Percentiles rank a stretch among this genome's conserved stretches.
Evolutionary conservation across 1,139 yeast genomes (phyloP).

Genomic region (Candida frijolesensis): DNA sequence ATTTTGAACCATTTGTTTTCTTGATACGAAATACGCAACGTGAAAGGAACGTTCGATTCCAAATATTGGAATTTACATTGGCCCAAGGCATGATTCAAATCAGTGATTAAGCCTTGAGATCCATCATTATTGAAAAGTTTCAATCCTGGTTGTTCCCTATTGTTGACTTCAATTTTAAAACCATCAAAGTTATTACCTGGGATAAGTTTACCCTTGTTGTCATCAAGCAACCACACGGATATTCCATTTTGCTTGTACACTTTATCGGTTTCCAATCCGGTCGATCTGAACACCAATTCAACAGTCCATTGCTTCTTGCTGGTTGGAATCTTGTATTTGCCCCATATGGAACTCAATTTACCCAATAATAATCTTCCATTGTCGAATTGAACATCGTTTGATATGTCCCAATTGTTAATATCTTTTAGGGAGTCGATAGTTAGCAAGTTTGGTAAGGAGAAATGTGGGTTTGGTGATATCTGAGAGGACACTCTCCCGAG

Average conservation of each 20-base stretch:
- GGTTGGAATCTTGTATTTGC: conserved; percentile 33
- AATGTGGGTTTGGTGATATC: conserved; percentile 4
- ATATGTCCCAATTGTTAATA: conserved; percentile 30
- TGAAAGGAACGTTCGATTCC: conserved; percentile 68
- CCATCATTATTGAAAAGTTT: conserved; percentile 65
- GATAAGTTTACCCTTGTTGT: conserved; percentile 18
- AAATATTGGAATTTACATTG: conserved; percentile 62
- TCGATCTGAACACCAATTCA: conserved; percentile 62
- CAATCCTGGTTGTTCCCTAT: conserved; percentile 50
- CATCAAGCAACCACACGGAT: conserved; percentile 50
- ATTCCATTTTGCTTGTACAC: conserved; percentile 47
- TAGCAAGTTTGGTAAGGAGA: conserved; percentile 15
- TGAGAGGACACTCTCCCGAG: conserved; percentile 1
- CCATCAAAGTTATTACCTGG: conserved; percentile 55
- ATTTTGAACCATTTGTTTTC: conserved; percentile 50
- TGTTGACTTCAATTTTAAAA: conserved; percentile 55
- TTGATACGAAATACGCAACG: conserved; percentile 63
- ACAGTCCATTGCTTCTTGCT: conserved; percentile 53
- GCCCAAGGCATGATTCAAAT: conserved; percentile 45
- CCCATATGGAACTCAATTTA: conserved; percentile 49
- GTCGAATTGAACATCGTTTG: conserved; percentile 31
- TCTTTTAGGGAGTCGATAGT: conserved; percentile 6
- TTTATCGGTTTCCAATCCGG: conserved; percentile 40
- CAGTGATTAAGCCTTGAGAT: conserved; percentile 28
- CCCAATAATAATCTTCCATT: conserved; percentile 44